These are phyloP conservation scores for Cadophora gregata DNA, from an alignment of 2,329 filamentous ascomycete genomes.

Conservation along the genomic window DNA sequence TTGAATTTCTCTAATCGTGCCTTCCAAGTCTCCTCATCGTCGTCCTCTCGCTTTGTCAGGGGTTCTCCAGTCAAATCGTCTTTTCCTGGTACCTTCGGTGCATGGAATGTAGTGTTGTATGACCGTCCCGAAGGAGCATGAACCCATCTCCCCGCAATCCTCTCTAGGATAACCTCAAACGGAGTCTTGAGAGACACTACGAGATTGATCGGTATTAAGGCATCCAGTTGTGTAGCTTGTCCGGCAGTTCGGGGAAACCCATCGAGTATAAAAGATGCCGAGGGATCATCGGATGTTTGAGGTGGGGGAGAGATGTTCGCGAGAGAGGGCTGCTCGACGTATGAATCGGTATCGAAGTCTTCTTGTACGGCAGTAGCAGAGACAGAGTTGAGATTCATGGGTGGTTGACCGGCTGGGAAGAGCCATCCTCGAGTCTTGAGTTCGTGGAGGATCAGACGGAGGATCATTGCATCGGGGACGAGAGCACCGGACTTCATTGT, in stretches of 20 bases:
- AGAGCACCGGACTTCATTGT: conserved; percentile 87
- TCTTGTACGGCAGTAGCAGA: conserved; percentile 46
- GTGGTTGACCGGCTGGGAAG: conserved; percentile 52
- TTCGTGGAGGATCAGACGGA: conserved; percentile 90
- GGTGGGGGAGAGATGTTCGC: conserved; percentile 47
- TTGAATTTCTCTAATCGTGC: conserved; percentile 82
- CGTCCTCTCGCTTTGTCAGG: conserved; percentile 82
- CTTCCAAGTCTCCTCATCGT: conserved; percentile 86
- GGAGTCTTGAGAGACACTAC: conserved; percentile 89
- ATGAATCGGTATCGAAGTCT: conserved; percentile 41
- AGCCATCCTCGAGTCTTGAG: conserved; percentile 88
- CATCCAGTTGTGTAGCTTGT: conserved; percentile 80
- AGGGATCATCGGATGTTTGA: conserved; percentile 68
- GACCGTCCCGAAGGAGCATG: conserved; percentile 90
- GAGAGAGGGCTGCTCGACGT: conserved; percentile 41
- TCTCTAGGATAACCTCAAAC: conserved; percentile 82
- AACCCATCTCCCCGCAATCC: conserved; percentile 92
- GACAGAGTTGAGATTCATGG: conserved; percentile 39
- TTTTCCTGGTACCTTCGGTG: conserved; percentile 77
- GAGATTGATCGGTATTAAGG: conserved; percentile 90
- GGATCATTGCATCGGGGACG: conserved; percentile 90
- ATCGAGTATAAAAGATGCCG: conserved; percentile 92
- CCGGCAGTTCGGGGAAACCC: conserved; percentile 89
- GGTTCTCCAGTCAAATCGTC: conserved; percentile 93
- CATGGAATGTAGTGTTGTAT: conserved; percentile 94